Base-by-base conservation (phyloP, 257 asterid species). In the Solanum dulcamara region DNA sequence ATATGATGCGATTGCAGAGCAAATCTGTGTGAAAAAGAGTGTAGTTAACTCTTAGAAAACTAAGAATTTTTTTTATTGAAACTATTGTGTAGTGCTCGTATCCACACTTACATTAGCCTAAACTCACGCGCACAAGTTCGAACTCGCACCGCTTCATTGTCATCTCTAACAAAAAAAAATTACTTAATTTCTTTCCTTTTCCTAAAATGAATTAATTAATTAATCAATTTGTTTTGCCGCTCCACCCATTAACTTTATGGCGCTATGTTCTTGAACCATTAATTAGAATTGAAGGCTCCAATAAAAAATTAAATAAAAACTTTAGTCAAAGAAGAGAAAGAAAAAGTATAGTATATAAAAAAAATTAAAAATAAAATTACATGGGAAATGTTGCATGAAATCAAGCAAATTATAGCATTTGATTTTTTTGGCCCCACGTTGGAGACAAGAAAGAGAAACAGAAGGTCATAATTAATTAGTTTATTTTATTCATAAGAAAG, bases 371-470 rank as follows among this genome's bases (percentile, higher is more conserved):
- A n/a, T n/a, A n/a, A 24, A 12, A 33, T 74, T 2, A 46, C 83
- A 77, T 77, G 64, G 62, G 83, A 77, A 46, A 77, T 15, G 83
- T 77, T 77, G 83, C 83, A 77, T 77, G 83, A 11, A 77, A 77
- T 77, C 62, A 77, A 77, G 83, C 18, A 77, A 46, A 77, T 46
- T 46, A 4, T 46, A 77, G 62, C 83, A 48, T 77, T 15, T 77
- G 26, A 77, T 77, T 75, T 77, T 77, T 75, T 77, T 35, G 83
- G 85, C 22, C 88, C 84, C 86, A 85, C 85, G 22, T 46, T 70
- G 87, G 88, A 85, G 88, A 87, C 91, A 85, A 87, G 82, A 83
- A 83, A 60, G 88, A 80, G 50, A 60, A 46, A 85, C 18, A 28
- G 68, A 85, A 81, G 87, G 64, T 48, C 59, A 77, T 77, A 28